Base-by-base conservation (phyloP, 176 grass and related monocot species). In the Poa pratensis region DNA sequence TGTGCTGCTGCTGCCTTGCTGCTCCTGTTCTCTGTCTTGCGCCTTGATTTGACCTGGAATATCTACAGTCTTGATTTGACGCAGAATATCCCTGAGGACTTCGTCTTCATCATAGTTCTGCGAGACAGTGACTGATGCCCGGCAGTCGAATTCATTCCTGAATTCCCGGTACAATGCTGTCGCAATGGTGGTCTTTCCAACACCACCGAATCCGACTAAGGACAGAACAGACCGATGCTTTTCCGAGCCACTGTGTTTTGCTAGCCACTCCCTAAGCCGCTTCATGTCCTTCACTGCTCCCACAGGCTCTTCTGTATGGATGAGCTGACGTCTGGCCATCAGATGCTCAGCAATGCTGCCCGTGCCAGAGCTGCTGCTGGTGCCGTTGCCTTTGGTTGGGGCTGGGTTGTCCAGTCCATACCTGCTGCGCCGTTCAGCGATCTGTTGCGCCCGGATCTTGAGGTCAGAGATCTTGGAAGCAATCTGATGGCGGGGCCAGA, bases 271-370 rank as follows among this genome's bases (percentile, higher is more conserved):
- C 17, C 26, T 20, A 2, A 82, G 80, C 3, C 26, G 0, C 7
- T 26, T 0, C 37, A 83, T 73, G 68, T 43, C 52, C 37, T 46
- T 18, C 1, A 6, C 52, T 11, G 26, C 5, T 17, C 59, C 78
- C 15, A 66, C 78, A 30, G 78, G 78, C 16, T 80, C 61, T 19
- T 52, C 34, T 1, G 7, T n/a, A 30, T 13, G 9, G n/a, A 80
- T 32, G 42, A 80, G 40, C 22, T 50, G 40, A 49, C 40, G 59
- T 60, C 15, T 80, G 2, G 9, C 42, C 0, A 62, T 4, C 8
- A n/a, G 42, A 50, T 80, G 59, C 24, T 80, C 77, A 30, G 59
- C 77, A 14, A 65, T 49, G 39, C 48, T 17, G 12, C 28, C 26
- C 0, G 10, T 5, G 3, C 67, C 19, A 37, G 67, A 70, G 35